A percentile compares a stretch with the other conserved stretches of the same genome.
phyloP scores from a whole-genome alignment of 352 stramenopile genomes.

The Phytophthora brassicae region DNA sequence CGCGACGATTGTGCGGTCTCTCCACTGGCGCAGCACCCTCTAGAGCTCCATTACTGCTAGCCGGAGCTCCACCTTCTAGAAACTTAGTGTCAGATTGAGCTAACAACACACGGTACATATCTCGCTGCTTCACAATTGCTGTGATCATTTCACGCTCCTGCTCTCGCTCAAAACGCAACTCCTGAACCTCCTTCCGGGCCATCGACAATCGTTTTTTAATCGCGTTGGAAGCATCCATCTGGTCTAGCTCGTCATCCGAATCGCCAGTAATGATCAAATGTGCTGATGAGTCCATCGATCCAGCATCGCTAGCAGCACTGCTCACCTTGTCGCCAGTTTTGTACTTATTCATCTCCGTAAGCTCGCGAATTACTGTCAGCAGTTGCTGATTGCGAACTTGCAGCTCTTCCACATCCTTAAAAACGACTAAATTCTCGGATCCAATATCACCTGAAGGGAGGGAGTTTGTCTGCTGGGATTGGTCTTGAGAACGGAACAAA shows the following conservation, averaged over 20 bases:
- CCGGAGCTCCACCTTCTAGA: slow-evolving; percentile 23
- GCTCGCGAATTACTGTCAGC: slow-evolving; percentile 73
- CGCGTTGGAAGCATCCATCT: slow-evolving; percentile 26
- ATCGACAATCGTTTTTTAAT: slow-evolving; percentile 63
- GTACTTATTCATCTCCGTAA: slow-evolving; percentile 56
- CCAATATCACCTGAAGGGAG: slow-evolving; percentile 31
- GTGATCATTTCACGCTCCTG: slow-evolving; percentile 88
- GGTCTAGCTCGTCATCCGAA: slow-evolving; percentile 58
- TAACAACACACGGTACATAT: slow-evolving; percentile 95
- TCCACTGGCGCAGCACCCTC: slow-evolving; percentile 12
- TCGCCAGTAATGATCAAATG: slow-evolving; percentile 65
- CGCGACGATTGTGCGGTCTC: slow-evolving; percentile 23
- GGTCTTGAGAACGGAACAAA: slow-evolving; percentile 76
- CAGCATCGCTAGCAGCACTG: slow-evolving; percentile 13
- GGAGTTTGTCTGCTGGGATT: slow-evolving; percentile 21
- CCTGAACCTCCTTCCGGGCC: slow-evolving; percentile 77
- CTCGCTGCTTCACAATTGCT: slow-evolving; percentile 94
- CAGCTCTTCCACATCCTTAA: slow-evolving; percentile 87
- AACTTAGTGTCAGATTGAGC: slow-evolving; percentile 87
- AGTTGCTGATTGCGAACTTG: slow-evolving; percentile 93
- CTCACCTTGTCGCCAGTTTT: slow-evolving; percentile 17
- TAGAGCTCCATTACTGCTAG: slow-evolving; percentile 1
- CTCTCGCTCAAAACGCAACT: slow-evolving; percentile 71
- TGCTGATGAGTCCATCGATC: slow-evolving; percentile 27
- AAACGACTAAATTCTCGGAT: slow-evolving; percentile 83